Conservation (phyloP, 1,139 yeast species). For the Sugiyamaella xylanicola region DNA sequence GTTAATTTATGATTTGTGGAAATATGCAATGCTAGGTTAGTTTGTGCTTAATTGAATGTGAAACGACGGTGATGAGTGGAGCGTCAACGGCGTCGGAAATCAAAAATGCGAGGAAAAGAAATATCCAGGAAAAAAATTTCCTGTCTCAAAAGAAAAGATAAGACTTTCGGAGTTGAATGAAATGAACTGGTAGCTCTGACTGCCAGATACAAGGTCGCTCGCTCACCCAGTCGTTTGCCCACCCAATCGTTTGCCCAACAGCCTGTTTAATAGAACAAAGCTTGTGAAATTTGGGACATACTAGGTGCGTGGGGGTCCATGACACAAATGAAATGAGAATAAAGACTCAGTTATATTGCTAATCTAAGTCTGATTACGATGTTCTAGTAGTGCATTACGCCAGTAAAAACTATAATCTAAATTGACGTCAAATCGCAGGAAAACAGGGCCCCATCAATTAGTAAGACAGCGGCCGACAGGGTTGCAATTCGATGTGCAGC, state of each 20-base stretch:
- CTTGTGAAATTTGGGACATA: not conserved
- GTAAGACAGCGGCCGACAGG: too few relatives aligned
- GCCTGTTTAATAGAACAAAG: too few relatives aligned
- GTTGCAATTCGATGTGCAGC: too few relatives aligned
- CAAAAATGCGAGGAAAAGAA: not conserved
- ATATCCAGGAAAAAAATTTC: too few relatives aligned
- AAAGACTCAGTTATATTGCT: not conserved
- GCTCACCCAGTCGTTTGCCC: too few relatives aligned
- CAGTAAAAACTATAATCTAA: too few relatives aligned
- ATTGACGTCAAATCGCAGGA: not conserved
- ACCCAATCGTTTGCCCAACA: too few relatives aligned
- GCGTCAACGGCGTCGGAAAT: not conserved
- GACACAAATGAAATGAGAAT: not conserved
- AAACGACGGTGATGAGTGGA: not conserved
- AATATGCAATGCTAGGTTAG: slow-evolving; percentile 10
- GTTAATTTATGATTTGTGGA: not conserved
- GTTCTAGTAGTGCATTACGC: not conserved
- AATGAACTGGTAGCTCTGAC: too few relatives aligned
- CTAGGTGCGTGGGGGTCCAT: not conserved
- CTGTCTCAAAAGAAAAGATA: too few relatives aligned
- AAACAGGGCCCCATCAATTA: too few relatives aligned
- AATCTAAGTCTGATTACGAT: not conserved
- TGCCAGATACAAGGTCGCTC: too few relatives aligned
- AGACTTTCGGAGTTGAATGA: too few relatives aligned
- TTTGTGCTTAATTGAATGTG: slow-evolving; percentile 9